Conservation (phyloP, 2,329 filamentous ascomycete genomes). For the Paramyrothecium roridum region DNA sequence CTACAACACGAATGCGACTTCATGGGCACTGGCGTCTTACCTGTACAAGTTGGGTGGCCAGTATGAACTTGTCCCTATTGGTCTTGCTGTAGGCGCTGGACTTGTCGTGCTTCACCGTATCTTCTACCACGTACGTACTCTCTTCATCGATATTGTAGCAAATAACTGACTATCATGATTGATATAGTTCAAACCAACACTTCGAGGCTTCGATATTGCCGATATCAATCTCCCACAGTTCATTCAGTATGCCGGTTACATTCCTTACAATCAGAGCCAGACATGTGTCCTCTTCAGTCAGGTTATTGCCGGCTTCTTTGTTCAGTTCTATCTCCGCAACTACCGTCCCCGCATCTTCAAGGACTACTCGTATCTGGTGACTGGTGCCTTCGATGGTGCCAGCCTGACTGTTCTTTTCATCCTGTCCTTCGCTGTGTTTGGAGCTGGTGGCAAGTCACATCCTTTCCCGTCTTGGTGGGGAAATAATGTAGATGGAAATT, state of each 20-base stretch:
- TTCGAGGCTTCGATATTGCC: conserved; percentile 34
- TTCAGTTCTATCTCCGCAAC: conserved; percentile 51
- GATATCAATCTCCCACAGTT: conserved; percentile 52
- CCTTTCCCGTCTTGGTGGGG: conserved; percentile 54
- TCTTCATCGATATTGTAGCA: background rate
- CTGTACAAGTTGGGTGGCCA: conserved; percentile 42
- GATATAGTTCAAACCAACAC: conserved; percentile 41
- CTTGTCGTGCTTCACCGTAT: conserved; percentile 41
- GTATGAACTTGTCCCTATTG: conserved; percentile 48
- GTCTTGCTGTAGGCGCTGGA: conserved; percentile 43
- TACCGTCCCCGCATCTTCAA: conserved; percentile 48
- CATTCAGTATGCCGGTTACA: conserved; percentile 50
- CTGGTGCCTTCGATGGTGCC: conserved; percentile 51
- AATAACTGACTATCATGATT: conserved; percentile 1
- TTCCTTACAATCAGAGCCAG: conserved; percentile 53
- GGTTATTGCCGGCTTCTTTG: conserved; percentile 41
- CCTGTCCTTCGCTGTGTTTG: conserved; percentile 54
- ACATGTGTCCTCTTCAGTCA: conserved; percentile 51
- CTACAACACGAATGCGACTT: conserved; percentile 43
- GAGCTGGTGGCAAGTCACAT: conserved; percentile 38
- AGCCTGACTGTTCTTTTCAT: conserved; percentile 46
- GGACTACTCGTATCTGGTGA: conserved; percentile 51
- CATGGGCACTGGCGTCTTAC: conserved; percentile 50
- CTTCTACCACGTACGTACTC: conserved; percentile 31
- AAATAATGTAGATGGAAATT: conserved; percentile 45